phyloP scores from a whole-genome alignment of 345 rosid species.

The Kandelia obovata region DNA sequence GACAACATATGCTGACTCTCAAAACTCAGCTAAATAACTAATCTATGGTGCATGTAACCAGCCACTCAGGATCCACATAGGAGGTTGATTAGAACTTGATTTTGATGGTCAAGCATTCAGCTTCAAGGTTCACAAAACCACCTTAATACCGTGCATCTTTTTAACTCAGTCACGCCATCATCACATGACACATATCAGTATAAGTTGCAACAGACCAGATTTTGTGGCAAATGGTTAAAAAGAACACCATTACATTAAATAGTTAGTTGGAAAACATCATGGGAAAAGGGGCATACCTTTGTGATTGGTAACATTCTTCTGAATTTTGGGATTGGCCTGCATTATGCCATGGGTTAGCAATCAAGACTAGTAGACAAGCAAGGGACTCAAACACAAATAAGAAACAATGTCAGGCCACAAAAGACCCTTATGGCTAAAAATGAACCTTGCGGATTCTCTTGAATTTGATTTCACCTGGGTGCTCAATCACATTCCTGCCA shows the following conservation, averaged over 20 bases:
- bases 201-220: no score
- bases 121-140: no score
- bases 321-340: slow-evolving; percentile 78
- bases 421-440: not conserved
- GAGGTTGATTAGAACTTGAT: not conserved
- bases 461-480: slow-evolving; percentile 69
- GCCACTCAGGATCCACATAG: not conserved
- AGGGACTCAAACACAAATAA: not conserved
- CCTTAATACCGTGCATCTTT: no score
- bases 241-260: no score
- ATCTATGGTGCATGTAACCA: not conserved
- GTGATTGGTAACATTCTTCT: slow-evolving; percentile 52
- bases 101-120: no score
- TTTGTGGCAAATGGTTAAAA: no score
- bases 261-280: not conserved
- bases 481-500: slow-evolving; percentile 73
- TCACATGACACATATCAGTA: no score
- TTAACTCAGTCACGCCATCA: no score
- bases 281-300: slow-evolving; percentile 43
- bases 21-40: not conserved
- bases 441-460: slow-evolving; percentile 77
- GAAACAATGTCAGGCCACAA: not conserved
- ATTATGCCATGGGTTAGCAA: slow-evolving; percentile 19
- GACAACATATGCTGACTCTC: not conserved
- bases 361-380: not conserved